phyloP scores from a whole-genome alignment of 108 stramenopile genomes.

The Skeletonema marinoi region DNA sequence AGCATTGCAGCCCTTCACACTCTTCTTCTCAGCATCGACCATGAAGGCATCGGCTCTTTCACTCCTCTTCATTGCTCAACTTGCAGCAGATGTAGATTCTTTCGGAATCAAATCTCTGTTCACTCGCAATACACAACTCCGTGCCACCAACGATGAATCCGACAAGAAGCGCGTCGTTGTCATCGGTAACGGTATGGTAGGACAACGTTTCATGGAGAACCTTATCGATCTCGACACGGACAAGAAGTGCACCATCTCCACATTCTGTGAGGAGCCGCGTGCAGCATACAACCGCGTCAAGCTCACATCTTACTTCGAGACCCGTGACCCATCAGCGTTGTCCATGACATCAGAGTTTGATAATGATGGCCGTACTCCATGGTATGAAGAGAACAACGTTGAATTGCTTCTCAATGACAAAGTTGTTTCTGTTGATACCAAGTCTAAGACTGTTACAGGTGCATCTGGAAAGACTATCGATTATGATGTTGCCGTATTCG shows the following conservation, averaged over 20 bases:
- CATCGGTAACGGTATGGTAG: constrained; percentile 83
- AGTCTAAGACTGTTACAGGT: constrained; percentile 81
- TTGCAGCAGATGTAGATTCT: constrained; percentile 1
- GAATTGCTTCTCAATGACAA: constrained; percentile 85
- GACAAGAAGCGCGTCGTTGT: constrained; percentile 87
- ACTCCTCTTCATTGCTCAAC: constrained; percentile 5
- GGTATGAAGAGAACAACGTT: constrained; percentile 89
- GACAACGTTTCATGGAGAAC: constrained; percentile 94
- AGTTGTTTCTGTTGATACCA: constrained; percentile 80
- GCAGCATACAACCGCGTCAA: constrained; percentile 95
- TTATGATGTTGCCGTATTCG: constrained; percentile 91
- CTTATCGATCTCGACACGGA: constrained; percentile 70
- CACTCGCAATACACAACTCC: not conserved
- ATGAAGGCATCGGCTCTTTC: not conserved
- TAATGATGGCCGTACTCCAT: constrained; percentile 67
- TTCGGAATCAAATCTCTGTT: not conserved
- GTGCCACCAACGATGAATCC: constrained; percentile 16
- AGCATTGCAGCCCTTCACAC: not conserved
- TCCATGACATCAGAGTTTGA: constrained; percentile 88
- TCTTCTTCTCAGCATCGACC: not conserved
- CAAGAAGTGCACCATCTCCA: constrained; percentile 66
- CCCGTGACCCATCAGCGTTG: constrained; percentile 78
- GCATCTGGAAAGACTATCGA: constrained; percentile 70
- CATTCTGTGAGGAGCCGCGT: constrained; percentile 92
- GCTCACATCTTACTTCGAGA: constrained; percentile 93